Evolutionary conservation across 805 yeast genomes (phyloP).

Genomic region (Jamesozyma lodderae): DNA sequence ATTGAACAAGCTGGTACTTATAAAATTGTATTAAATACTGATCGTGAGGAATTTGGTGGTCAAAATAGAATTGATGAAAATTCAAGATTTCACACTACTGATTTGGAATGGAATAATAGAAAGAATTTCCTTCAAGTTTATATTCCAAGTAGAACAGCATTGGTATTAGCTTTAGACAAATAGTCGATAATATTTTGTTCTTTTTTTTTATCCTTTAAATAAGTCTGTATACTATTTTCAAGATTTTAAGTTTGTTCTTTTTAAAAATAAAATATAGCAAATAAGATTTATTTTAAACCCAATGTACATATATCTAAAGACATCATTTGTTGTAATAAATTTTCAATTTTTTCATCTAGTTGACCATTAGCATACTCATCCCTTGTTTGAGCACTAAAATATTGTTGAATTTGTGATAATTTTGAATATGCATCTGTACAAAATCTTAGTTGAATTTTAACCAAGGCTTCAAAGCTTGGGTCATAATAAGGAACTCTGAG

Average conservation of each 20-base stretch:
- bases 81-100: conserved; percentile 57
- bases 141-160: conserved; percentile 68
- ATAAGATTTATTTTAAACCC: conserved; percentile 34
- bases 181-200: neutral
- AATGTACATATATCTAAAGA: conserved; percentile 58
- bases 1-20: conserved; percentile 73
- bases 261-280: neutral
- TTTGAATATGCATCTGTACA: conserved; percentile 79
- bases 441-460: conserved; percentile 68
- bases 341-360: conserved; percentile 60
- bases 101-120: conserved; percentile 73
- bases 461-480: conserved; percentile 73
- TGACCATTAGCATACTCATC: conserved; percentile 75
- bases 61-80: conserved; percentile 57
- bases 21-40: conserved; percentile 66
- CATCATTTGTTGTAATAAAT: conserved; percentile 59
- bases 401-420: conserved; percentile 71
- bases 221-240: neutral
- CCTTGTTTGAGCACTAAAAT: conserved; percentile 61
- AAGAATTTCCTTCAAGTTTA: conserved; percentile 66
- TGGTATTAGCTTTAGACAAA: conserved; percentile 43
- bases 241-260: no score
- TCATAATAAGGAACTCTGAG: conserved; percentile 73
- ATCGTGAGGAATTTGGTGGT: conserved; percentile 67
- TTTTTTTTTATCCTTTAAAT: neutral